phyloP scores from a whole-genome alignment of 306 rosid genomes.

The Vigna mungo region DNA sequence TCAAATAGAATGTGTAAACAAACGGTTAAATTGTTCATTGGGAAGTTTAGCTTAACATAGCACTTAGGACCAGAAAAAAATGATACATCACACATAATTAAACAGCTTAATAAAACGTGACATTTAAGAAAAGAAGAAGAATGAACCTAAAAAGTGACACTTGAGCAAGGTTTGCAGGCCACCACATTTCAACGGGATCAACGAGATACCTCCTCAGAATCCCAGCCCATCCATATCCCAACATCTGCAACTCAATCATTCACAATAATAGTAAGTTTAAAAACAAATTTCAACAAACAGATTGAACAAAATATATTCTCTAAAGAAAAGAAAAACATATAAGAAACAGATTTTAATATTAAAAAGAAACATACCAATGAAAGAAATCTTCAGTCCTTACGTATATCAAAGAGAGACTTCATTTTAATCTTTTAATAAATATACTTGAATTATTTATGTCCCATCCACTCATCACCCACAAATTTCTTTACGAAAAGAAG shows the following conservation, averaged over 20 bases:
- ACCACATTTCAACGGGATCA: conserved; percentile 99
- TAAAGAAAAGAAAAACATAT: neutral
- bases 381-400: conserved; percentile 40
- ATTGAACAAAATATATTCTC: conserved; percentile 36
- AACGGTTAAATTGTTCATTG: neutral
- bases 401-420: conserved; percentile 21
- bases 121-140: conserved; percentile 28
- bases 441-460: neutral
- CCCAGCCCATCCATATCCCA: conserved; percentile 99
- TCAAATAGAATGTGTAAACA: neutral
- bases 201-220: conserved; percentile 90
- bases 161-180: conserved; percentile 99
- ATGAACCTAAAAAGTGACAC: conserved; percentile 92
- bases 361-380: neutral
- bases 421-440: neutral
- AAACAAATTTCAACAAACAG: conserved; percentile 26
- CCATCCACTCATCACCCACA: neutral
- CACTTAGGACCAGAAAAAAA: neutral
- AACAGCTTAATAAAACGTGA: neutral
- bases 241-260: conserved; percentile 59
- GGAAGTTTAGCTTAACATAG: conserved; percentile 15
- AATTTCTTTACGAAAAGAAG: neutral
- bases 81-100: conserved; percentile 6
- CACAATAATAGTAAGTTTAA: conserved; percentile 16
- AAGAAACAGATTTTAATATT: neutral